Conservation (phyloP, 2,329 filamentous ascomycete genomes). For the Botrytis medusae region DNA sequence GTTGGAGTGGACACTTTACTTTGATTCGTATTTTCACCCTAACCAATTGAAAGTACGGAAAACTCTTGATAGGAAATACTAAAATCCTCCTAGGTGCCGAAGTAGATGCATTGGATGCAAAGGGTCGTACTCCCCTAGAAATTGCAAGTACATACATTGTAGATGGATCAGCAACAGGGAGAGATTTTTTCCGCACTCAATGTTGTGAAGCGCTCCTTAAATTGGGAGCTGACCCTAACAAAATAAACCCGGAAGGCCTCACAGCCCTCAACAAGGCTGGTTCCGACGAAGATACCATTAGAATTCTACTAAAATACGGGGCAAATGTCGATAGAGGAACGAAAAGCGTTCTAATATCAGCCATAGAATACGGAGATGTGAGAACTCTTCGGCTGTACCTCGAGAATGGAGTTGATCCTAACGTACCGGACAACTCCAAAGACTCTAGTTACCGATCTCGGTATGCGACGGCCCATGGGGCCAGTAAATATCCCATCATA, state of each 20-base stretch:
- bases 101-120: slow-evolving; percentile 28
- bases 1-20: not conserved
- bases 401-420: slow-evolving; percentile 10
- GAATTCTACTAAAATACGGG: slow-evolving; percentile 38
- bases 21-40: too few species aligned
- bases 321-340: slow-evolving; percentile 36
- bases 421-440: not conserved
- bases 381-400: not conserved
- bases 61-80: not conserved
- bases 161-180: not conserved
- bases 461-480: too few species aligned
- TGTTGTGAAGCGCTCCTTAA: slow-evolving; percentile 18
- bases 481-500: not conserved
- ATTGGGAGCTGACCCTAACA: slow-evolving; percentile 23
- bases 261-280: slow-evolving; percentile 9
- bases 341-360: not conserved
- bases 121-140: slow-evolving; percentile 27
- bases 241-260: not conserved
- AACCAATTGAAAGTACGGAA: too few species aligned
- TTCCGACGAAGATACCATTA: slow-evolving; percentile 25
- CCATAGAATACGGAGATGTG: not conserved
- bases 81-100: slow-evolving; percentile 25
- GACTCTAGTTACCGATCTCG: not conserved
- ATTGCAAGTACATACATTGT: slow-evolving; percentile 14
- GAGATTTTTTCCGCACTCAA: not conserved